These are phyloP conservation scores for Bolboschoenoplectus hybrid DNA, from an alignment of 202 grass and related monocot species.

Conservation along the genomic window DNA sequence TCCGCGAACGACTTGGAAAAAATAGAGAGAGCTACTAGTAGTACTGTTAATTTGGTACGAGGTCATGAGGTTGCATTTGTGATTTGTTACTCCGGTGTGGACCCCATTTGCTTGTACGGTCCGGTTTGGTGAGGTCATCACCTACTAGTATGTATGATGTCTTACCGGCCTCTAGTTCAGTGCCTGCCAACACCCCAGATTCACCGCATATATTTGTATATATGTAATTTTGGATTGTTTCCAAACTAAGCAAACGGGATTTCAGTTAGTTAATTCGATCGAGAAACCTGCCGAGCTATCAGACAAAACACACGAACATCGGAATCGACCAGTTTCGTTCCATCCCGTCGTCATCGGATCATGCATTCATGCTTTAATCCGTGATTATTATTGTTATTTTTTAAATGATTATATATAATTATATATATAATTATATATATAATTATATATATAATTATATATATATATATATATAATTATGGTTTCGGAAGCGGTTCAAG, in stretches of 20 bases:
- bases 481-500: background rate
- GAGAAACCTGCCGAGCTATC: constrained; percentile 33
- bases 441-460: too few species aligned
- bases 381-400: background rate
- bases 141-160: constrained; percentile 35
- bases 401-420: too few species aligned
- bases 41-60: constrained; percentile 32
- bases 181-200: background rate
- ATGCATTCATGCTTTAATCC: background rate
- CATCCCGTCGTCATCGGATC: background rate
- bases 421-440: too few species aligned
- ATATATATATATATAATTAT: too few species aligned
- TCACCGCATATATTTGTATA: background rate
- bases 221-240: constrained; percentile 31
- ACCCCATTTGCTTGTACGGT: constrained; percentile 10
- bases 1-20: background rate
- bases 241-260: constrained; percentile 30
- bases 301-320: background rate
- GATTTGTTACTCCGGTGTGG: background rate
- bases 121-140: constrained; percentile 37
- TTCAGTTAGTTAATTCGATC: constrained; percentile 24
- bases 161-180: constrained; percentile 22
- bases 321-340: constrained; percentile 22
- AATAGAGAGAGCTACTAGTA: background rate
- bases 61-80: constrained; percentile 30